Evolutionary conservation across 2,329 filamentous ascomycete genomes (phyloP), one percentile per base, ranked within the genome.

Genomic region (Didymella pomorum): DNA sequence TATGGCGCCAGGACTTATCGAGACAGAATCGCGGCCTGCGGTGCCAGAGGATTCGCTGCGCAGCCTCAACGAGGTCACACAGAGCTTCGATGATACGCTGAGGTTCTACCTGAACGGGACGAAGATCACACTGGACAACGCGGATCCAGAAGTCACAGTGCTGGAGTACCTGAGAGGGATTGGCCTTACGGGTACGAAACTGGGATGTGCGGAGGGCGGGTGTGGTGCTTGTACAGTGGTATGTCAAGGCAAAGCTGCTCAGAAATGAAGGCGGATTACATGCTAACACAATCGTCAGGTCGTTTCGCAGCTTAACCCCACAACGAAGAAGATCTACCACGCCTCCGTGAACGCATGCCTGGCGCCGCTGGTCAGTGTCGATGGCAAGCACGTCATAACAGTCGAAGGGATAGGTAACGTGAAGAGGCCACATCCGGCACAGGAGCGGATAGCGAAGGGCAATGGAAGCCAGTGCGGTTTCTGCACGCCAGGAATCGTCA

Each of bases 361-460:
- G 51, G 94, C 95, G 11, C 95, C 95, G 7, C 84, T 99, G 45
- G 91, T 93, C 66, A 96, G 93, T 70, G 86, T 98, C 42, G 95
- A 98, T 76, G 95, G 95, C 43, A 99, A 99, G 76, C 95, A 99
- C 84, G 92, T 98, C 71, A 93, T 99, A 73, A 99, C 95, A 3
- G 89, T 99, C 39, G 95, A 99, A 79, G 95, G 95, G 7, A 97
- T 99, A 70, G 95, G 95, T 11, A 91, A 90, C 74, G 88, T 91
- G 26, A 89, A 95, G 76, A 87, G 84, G 41, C 95, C 95, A 5
- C 95, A 99, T 80, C 91, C 94, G 2, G 83, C 89, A 3, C 95
- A 98, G 75, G 93, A 98, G 79, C 86, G 95, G 46, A 90, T 99
- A 69, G 94, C 95, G 18, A 91, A 91, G 78, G 87, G 90, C 29